Evolutionary conservation across 441 rosid species (phyloP), one percentile per base, ranked within the genome.

Genomic region (Codiaeum variegatum): DNA sequence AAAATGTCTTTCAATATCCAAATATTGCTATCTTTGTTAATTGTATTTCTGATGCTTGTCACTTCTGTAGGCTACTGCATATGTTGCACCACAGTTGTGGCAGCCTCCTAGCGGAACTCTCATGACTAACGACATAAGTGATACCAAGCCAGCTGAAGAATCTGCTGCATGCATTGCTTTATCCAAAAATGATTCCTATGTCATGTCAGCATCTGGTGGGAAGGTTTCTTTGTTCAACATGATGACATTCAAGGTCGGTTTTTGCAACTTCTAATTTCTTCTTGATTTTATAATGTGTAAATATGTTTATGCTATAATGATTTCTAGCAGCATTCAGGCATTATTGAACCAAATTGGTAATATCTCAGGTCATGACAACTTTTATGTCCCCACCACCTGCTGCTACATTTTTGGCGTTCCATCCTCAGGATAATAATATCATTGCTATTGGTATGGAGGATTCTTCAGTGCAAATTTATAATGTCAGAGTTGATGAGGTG

Each of bases 361-460:
- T 15, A 76, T 67, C 62, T 72, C 79, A 92, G 96, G 92, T 88
- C 55, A 92, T 92, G 94, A 88, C 96, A 40, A 90, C 88, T 62
- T 90, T 92, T 76, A 90, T 92, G 94, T 76, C 90, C 26, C 92
- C 97, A 3, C 97, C 94, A 40, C 97, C 96, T 12, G 88, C 93
- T 63, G 88, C 92, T 52, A 88, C 97, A 1, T 92, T 80, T 79
- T 78, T 92, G 81, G 96, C 97, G 52, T 90, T 92, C 79, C 92
- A 92, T 85, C 97, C 97, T 10, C 92, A 86, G 65, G 97, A 92
- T 79, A 88, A 92, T 76, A 92, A 90, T 82, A 88, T 90, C 36
- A 88, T 92, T 76, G 97, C 97, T 62, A 86, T 92, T 61, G 97
- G 97, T 61, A 90, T 88, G 94, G 94, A 92, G 80, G 96, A 92